Conservation (phyloP, 495 filamentous ascomycete species). For the Oleoguttula mirabilis region DNA sequence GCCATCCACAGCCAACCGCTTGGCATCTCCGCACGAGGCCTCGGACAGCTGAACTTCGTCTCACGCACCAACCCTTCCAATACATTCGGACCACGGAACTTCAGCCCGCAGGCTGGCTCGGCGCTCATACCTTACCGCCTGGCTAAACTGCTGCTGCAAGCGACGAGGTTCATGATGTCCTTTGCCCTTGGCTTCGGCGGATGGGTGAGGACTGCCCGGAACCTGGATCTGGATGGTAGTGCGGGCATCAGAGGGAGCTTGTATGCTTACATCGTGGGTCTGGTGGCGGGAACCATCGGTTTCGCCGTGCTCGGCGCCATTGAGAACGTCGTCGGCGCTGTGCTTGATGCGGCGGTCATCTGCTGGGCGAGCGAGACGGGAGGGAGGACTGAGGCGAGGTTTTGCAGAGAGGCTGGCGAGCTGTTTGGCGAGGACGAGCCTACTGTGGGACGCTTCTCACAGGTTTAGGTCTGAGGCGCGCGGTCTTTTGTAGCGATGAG, state of each 20-base stretch:
- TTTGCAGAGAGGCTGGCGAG: constrained; percentile 76
- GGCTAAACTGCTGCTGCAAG: constrained; percentile 82
- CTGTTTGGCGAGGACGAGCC: constrained; percentile 53
- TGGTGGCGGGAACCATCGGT: constrained; percentile 84
- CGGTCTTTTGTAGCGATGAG: too few relatives aligned
- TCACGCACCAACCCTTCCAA: constrained; percentile 45
- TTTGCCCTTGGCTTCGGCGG: constrained; percentile 84
- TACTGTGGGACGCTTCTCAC: background rate
- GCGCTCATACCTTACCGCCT: constrained; percentile 64
- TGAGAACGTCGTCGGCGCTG: constrained; percentile 81
- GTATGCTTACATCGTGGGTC: constrained; percentile 87
- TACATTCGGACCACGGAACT: constrained; percentile 47
- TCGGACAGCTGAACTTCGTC: constrained; percentile 65
- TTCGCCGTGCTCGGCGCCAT: constrained; percentile 94
- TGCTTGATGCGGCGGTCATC: constrained; percentile 82
- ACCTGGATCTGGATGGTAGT: constrained; percentile 41
- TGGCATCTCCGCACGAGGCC: constrained; percentile 56
- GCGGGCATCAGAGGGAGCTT: constrained; percentile 58
- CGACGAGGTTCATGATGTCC: constrained; percentile 79
- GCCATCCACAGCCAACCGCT: constrained; percentile 87
- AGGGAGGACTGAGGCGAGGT: constrained; percentile 51
- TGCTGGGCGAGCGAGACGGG: constrained; percentile 88
- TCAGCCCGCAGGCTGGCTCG: constrained; percentile 31
- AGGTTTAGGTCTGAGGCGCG: background rate
- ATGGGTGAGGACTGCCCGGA: constrained; percentile 85